These are phyloP conservation scores for Neurospora terricola DNA, from an alignment of 495 filamentous ascomycete species.

Conservation along the genomic window DNA sequence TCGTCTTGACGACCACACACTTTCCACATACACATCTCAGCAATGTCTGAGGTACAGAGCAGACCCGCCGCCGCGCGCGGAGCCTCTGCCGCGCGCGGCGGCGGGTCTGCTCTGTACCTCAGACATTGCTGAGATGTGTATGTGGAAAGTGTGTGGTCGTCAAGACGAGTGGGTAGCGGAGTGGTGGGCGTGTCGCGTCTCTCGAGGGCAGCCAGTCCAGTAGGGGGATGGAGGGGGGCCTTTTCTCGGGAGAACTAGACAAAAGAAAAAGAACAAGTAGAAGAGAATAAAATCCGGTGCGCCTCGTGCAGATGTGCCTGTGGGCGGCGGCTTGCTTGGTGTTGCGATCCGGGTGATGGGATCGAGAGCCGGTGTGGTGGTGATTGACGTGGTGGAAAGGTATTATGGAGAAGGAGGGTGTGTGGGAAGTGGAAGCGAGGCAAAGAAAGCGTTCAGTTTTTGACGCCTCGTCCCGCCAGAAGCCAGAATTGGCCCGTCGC, in stretches of 20 bases:
- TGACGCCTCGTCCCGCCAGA: constrained; percentile 13
- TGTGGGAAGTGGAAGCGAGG: constrained; percentile 15
- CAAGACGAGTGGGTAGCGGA: constrained; percentile 5
- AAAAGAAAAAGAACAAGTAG: constrained; percentile 7
- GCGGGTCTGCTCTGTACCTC: constrained; percentile 76
- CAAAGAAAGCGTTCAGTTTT: constrained; percentile 20
- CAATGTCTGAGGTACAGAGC: no score
- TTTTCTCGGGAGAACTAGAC: background rate
- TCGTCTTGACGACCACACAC: no score
- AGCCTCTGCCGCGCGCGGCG: no score
- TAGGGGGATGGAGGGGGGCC: constrained; percentile 5
- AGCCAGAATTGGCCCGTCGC: constrained; percentile 19
- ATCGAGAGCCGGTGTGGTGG: constrained; percentile 17
- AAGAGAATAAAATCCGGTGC: constrained; percentile 7
- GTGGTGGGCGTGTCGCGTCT: constrained; percentile 35
- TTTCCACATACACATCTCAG: no score
- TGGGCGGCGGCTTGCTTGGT: constrained; percentile 18
- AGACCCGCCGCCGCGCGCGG: no score
- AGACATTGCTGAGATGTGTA: constrained; percentile 60
- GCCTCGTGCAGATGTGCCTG: background rate
- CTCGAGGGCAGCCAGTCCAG: constrained; percentile 20
- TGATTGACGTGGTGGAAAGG: constrained; percentile 13
- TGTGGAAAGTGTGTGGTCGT: constrained; percentile 12
- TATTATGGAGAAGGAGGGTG: constrained; percentile 9
- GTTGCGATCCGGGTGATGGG: constrained; percentile 24